Evolutionary conservation across 495 filamentous ascomycete species (phyloP), one percentile per base, ranked within the genome.

Genomic region (Daldinia concentrica): DNA sequence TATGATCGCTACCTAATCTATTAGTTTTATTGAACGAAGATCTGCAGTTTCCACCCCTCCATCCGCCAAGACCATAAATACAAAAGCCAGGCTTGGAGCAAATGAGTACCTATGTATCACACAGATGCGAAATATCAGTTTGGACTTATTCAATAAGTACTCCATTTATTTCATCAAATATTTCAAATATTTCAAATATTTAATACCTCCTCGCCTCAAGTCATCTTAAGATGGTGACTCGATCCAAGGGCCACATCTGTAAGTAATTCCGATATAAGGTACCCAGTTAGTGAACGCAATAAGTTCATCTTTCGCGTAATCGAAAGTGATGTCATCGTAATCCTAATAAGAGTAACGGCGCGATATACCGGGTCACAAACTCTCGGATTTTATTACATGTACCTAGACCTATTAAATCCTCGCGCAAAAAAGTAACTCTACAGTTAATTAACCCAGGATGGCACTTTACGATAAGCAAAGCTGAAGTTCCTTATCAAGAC

Each of bases 311-410:
- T 37, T 24, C 37, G 37, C 24, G 4, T 72, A 68, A 59, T 51
- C 15, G 60, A 66, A 68, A 61, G 29, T 69, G 70, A 73, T 73
- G 70, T 73, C 70, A 73, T 69, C 12, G n/a, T 57, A 58, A 65
- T 66, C 34, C 70, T 68, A 62, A 62, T 73, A 65, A 69, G 51
- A 65, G 61, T 61, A 60, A 59, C 14, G 36, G 3, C 8, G 41
- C 19, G 9, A 54, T 34, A 27, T 57, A 43, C 45, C 60, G 39
- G 32, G 64, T 57, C 12, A 57, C 59, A 65, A 37, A 6, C 61
- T 54, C 60, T 30, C 61, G 64, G 64, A 56, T 29, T 64, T 54
- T 30, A 6, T 4, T 24, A 30, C 15, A 4, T 54, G 17, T n/a
- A 54, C 22, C 7, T 41, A 61, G 29, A 32, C 7, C 29, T 32